Percentiles rank a stretch among this genome's conserved stretches.
Evolutionary conservation across 208 protist species (phyloP).

Genomic region (Leptomonas pyrrhocoris): DNA sequence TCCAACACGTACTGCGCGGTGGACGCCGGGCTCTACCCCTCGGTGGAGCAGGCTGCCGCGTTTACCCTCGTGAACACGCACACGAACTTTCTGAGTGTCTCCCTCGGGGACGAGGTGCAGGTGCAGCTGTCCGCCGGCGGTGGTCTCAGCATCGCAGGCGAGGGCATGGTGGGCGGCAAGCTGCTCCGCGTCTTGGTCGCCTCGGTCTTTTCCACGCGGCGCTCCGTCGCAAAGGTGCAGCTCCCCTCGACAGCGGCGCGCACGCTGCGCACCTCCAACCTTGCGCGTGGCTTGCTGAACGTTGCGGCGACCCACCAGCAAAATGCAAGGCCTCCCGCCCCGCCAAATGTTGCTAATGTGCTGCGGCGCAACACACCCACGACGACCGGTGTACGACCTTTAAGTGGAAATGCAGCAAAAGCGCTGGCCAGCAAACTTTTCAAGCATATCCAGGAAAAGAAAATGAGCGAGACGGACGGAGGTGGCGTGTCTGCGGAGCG

Average conservation of each 20-base stretch:
- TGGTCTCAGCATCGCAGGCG: slow-evolving; percentile 22
- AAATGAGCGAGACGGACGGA: slow-evolving; percentile 15
- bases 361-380: slow-evolving; percentile 6
- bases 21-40: slow-evolving; percentile 58
- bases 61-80: slow-evolving; percentile 56
- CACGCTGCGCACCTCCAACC: slow-evolving; percentile 21
- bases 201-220: slow-evolving; percentile 20
- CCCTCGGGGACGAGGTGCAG: slow-evolving; percentile 59
- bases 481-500: slow-evolving; percentile 37
- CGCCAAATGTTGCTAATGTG: neutral
- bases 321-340: neutral
- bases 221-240: slow-evolving; percentile 21
- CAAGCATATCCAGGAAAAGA: slow-evolving; percentile 45
- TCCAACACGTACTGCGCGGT: slow-evolving; percentile 61
- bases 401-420: slow-evolving; percentile 29
- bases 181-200: slow-evolving; percentile 32
- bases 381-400: neutral
- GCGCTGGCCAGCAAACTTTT: slow-evolving; percentile 55
- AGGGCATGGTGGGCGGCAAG: slow-evolving; percentile 38
- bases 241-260: slow-evolving; percentile 20
- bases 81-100: slow-evolving; percentile 76
- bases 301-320: slow-evolving; percentile 7
- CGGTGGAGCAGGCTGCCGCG: slow-evolving; percentile 22
- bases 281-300: slow-evolving; percentile 14
- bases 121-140: slow-evolving; percentile 49